These are phyloP conservation scores for Aspergillus sp. DNA, from an alignment of 2,329 filamentous ascomycete genomes.

Conservation along the genomic window DNA sequence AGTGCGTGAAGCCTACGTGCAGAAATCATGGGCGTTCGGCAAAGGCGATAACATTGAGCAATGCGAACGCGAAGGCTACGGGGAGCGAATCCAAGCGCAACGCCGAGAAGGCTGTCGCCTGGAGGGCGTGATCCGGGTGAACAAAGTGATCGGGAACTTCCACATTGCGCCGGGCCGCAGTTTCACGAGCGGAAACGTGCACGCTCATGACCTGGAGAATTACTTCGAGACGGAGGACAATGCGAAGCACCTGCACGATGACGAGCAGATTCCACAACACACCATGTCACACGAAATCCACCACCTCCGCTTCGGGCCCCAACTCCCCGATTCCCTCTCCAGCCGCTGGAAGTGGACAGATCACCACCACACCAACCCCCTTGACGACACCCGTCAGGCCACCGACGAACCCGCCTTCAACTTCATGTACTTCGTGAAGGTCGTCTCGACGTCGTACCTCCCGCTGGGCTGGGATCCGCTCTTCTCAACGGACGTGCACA, in stretches of 20 bases:
- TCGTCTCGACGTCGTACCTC: slow-evolving; percentile 90
- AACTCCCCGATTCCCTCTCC: slow-evolving; percentile 65
- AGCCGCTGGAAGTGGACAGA: slow-evolving; percentile 66
- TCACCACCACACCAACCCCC: slow-evolving; percentile 76
- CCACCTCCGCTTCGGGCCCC: slow-evolving; percentile 82
- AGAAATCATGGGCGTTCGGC: slow-evolving; percentile 87
- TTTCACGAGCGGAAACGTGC: slow-evolving; percentile 94
- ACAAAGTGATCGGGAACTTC: slow-evolving; percentile 98
- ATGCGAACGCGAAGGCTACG: slow-evolving; percentile 89
- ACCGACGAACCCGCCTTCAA: slow-evolving; percentile 81
- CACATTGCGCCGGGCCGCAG: slow-evolving; percentile 92
- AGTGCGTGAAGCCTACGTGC: slow-evolving; percentile 87
- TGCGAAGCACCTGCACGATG: slow-evolving; percentile 39
- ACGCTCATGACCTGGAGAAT: slow-evolving; percentile 94
- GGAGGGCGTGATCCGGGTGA: slow-evolving; percentile 84
- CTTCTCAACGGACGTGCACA: slow-evolving; percentile 31
- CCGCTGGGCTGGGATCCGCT: slow-evolving; percentile 78
- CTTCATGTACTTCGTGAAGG: slow-evolving; percentile 99
- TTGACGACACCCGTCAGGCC: slow-evolving; percentile 69
- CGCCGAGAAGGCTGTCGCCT: slow-evolving; percentile 88
- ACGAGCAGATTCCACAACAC: slow-evolving; percentile 50
- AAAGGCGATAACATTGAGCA: slow-evolving; percentile 88
- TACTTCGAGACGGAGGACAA: slow-evolving; percentile 60
- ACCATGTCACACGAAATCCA: slow-evolving; percentile 87
- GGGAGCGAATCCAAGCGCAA: slow-evolving; percentile 77